Conservation (phyloP, 2,329 filamentous ascomycete genomes). For the Fusarium musae region DNA sequence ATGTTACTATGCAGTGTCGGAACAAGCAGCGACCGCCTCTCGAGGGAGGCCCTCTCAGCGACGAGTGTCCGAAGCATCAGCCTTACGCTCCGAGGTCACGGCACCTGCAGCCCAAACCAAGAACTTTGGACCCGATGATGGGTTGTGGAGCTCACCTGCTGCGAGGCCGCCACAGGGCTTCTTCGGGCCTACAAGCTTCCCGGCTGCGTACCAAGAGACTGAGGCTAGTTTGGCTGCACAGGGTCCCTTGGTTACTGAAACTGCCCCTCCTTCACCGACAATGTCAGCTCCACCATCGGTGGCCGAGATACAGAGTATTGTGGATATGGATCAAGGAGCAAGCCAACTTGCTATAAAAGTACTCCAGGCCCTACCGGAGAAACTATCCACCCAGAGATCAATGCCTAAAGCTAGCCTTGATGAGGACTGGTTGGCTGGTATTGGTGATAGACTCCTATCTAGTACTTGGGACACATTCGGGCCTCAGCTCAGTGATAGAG, state of each 20-base stretch:
- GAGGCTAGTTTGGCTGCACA: background rate
- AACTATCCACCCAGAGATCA: rapidly evolving
- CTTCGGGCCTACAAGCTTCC: background rate
- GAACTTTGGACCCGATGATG: background rate
- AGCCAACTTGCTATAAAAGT: background rate
- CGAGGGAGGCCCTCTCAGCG: background rate
- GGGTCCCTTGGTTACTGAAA: too few relatives aligned
- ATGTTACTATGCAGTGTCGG: background rate
- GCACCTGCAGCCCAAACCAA: rapidly evolving
- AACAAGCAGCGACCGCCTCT: rapidly evolving
- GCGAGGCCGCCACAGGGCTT: background rate
- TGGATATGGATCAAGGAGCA: background rate
- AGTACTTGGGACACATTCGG: background rate
- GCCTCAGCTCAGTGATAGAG: rapidly evolving
- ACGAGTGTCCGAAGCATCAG: background rate
- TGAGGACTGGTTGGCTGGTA: background rate
- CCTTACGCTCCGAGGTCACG: background rate
- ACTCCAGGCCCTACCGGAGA: background rate
- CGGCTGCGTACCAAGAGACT: background rate
- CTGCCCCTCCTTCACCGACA: background rate
- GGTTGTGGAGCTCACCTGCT: background rate
- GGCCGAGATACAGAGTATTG: background rate
- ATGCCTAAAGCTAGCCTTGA: background rate
- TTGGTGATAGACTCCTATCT: background rate
- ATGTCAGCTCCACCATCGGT: background rate